Evolutionary conservation across 2,329 filamentous ascomycete genomes (phyloP).

Genomic region (Waltergamsia citrina): DNA sequence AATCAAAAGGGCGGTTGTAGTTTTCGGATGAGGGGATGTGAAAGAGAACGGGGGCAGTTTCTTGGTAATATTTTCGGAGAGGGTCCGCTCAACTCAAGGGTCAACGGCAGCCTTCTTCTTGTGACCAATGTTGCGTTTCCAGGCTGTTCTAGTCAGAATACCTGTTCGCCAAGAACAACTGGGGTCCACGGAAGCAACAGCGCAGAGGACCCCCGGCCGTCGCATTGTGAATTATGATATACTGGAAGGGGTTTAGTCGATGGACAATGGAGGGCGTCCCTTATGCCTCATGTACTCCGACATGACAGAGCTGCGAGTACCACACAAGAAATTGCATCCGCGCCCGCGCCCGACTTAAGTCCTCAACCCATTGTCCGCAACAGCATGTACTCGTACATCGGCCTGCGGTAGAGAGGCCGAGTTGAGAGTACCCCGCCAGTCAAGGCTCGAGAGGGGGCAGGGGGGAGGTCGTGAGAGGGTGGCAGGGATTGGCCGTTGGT

Average conservation of each 20-base stretch:
- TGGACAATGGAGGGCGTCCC: too few species aligned
- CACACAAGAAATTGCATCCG: too few species aligned
- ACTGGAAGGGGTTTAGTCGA: too few species aligned
- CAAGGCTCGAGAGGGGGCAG: too few species aligned
- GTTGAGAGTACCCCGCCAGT: too few species aligned
- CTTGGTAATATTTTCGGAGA: conserved; percentile 2
- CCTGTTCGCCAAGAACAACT: conserved; percentile 1
- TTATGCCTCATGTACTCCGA: too few species aligned
- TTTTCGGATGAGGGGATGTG: background rate
- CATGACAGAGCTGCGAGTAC: too few species aligned
- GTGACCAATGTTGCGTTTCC: background rate
- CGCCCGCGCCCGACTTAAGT: too few species aligned
- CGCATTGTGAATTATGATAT: background rate
- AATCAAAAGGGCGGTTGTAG: background rate
- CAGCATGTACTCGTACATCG: too few species aligned
- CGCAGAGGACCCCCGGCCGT: background rate
- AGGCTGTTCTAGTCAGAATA: conserved; percentile 1
- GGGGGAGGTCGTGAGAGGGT: background rate
- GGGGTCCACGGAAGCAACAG: background rate
- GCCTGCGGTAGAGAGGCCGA: too few species aligned
- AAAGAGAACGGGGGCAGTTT: background rate
- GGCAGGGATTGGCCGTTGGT: background rate
- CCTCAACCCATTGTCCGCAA: too few species aligned
- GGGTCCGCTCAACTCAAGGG: background rate
- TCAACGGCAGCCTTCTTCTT: background rate